Conservation (phyloP, 768 basidiomycete genomes). For the Astraeus odoratus region DNA sequence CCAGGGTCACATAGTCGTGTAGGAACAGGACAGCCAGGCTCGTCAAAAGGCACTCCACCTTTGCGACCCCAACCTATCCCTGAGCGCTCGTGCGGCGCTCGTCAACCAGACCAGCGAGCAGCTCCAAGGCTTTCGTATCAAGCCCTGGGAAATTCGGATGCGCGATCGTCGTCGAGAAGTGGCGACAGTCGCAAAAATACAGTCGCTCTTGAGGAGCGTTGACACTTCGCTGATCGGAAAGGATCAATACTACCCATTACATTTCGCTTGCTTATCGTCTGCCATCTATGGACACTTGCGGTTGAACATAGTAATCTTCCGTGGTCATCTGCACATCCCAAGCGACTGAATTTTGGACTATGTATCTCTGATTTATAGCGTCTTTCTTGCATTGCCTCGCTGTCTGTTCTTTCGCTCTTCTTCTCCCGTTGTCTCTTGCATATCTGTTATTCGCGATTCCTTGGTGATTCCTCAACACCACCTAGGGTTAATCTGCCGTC, state of each 20-base stretch:
- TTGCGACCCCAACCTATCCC: constrained; percentile 11
- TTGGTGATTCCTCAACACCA: neutral
- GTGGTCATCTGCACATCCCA: constrained; percentile 5
- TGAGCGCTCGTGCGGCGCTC: constrained; percentile 14
- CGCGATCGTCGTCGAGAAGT: constrained; percentile 10
- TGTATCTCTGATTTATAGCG: constrained; percentile 24
- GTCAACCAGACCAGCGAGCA: constrained; percentile 19
- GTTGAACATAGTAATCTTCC: constrained; percentile 5
- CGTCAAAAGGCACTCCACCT: constrained; percentile 16
- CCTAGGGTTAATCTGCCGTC: constrained; percentile 4
- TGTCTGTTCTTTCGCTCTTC: constrained; percentile 16
- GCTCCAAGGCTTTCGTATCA: constrained; percentile 14
- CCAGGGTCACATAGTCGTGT: constrained; percentile 16
- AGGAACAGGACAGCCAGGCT: constrained; percentile 7
- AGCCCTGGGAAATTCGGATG: constrained; percentile 11
- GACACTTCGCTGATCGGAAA: constrained; percentile 2
- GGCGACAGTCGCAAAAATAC: constrained; percentile 20
- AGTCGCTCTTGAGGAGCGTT: constrained; percentile 8
- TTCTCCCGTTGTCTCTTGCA: constrained; percentile 16
- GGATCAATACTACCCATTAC: no score
- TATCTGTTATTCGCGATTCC: constrained; percentile 6
- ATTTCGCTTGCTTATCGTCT: no score
- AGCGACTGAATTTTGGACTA: constrained; percentile 17
- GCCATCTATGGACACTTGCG: constrained; percentile 4
- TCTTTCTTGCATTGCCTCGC: constrained; percentile 19